Conservation (phyloP, 164 flowering plant species). For the Cinnamomum chago region DNA sequence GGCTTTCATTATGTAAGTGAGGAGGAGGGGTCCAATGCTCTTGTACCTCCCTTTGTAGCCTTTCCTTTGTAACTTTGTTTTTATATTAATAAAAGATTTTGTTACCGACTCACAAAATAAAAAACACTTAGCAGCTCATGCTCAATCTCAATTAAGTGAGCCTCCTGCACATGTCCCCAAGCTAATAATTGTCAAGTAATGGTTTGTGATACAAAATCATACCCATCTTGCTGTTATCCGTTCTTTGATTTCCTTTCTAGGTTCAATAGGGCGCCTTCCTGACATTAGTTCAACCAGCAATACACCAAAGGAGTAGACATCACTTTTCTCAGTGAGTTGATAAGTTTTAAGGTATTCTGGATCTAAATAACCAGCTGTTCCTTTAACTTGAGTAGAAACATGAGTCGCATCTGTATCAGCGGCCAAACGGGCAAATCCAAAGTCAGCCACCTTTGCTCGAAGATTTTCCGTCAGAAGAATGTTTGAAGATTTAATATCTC, state of each 20-base stretch:
- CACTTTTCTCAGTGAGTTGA: conserved; percentile 95
- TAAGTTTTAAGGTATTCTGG: conserved; percentile 87
- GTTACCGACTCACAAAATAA: too few relatives aligned
- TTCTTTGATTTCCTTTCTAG: conserved; percentile 60
- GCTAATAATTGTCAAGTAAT: not conserved
- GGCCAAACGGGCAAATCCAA: conserved; percentile 86
- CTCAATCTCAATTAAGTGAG: not conserved
- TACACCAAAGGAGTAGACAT: conserved; percentile 93
- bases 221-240: conserved; percentile 90
- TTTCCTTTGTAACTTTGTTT: too few relatives aligned
- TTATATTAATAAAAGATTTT: too few relatives aligned
- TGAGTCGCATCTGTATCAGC: conserved; percentile 76
- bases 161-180: not conserved
- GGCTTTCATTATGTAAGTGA: too few relatives aligned
- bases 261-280: conserved; percentile 92
- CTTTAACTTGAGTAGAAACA: conserved; percentile 94
- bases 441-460: conserved; percentile 93
- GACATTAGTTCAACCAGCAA: conserved; percentile 77
- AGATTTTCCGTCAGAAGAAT: conserved; percentile 79
- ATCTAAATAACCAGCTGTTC: conserved; percentile 97
- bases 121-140: not conserved
- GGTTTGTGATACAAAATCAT: conserved; percentile 11
- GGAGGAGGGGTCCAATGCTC: too few relatives aligned
- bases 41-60: too few relatives aligned
- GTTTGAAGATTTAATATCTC: conserved; percentile 97